Evolutionary conservation across 768 basidiomycete genomes (phyloP).

Genomic region (Boletus reticulatus): DNA sequence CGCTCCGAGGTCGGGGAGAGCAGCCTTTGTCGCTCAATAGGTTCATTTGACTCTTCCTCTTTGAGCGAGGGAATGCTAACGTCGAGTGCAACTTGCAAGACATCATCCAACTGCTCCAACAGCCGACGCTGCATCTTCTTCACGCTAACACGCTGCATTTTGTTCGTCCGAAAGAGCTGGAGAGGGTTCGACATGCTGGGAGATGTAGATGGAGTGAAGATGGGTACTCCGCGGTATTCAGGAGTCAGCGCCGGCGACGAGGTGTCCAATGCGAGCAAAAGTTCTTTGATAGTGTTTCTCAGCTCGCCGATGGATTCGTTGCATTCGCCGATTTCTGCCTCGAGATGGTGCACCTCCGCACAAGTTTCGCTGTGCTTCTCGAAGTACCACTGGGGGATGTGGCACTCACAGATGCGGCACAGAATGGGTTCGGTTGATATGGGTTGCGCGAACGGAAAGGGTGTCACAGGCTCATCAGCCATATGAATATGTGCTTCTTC

Average conservation of each 20-base stretch:
- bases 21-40: conserved; percentile 88
- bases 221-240: conserved; percentile 87
- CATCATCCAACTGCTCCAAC: conserved; percentile 84
- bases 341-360: conserved; percentile 91
- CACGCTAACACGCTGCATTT: conserved; percentile 76
- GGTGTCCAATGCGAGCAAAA: conserved; percentile 68
- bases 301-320: conserved; percentile 92
- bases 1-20: conserved; percentile 88
- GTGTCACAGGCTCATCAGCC: conserved; percentile 50
- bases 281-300: conserved; percentile 79
- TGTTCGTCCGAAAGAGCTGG: conserved; percentile 71
- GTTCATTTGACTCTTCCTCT: conserved; percentile 89
- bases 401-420: conserved; percentile 96
- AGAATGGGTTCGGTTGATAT: conserved; percentile 84
- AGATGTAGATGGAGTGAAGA: conserved; percentile 71
- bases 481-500: conserved; percentile 36
- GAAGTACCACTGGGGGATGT: conserved; percentile 98
- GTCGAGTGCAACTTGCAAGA: conserved; percentile 74
- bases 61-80: conserved; percentile 85
- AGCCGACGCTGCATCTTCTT: conserved; percentile 80
- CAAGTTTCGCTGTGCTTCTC: conserved; percentile 99
- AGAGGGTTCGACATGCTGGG: conserved; percentile 73
- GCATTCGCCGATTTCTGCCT: conserved; percentile 91
- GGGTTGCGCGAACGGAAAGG: conserved; percentile 73
- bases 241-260: conserved; percentile 64